Percentiles rank a stretch among this genome's conserved stretches.
phyloP scores from a whole-genome alignment of 2,329 filamentous ascomycete species.

The Colletotrichum tamarilloi region DNA sequence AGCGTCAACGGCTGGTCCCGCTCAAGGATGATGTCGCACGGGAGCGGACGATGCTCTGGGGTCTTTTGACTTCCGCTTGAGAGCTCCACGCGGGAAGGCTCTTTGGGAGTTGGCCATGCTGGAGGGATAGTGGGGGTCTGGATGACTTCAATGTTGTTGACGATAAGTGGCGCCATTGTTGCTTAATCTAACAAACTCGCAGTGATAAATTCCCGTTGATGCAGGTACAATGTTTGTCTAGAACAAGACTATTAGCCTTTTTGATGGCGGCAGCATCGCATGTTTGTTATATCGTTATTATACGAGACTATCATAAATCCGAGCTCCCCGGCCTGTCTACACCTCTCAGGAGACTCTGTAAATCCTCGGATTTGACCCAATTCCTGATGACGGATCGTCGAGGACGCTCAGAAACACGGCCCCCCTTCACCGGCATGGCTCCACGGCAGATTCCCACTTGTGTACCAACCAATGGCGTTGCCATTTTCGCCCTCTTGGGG shows the following conservation, averaged over 20 bases:
- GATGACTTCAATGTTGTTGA: conserved; percentile 10
- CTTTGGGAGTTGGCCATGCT: conserved; percentile 6
- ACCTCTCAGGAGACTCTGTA: background rate
- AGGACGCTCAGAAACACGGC: background rate
- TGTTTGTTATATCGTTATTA: background rate
- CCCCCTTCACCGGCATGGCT: background rate
- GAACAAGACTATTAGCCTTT: background rate
- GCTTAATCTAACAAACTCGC: background rate
- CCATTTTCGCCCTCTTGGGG: background rate
- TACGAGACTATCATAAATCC: background rate
- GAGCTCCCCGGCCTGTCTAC: background rate
- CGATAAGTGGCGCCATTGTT: conserved; percentile 12
- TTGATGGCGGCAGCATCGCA: background rate
- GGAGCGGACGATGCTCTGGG: background rate
- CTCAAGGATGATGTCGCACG: conserved; percentile 18
- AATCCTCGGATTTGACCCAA: background rate
- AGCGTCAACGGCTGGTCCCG: background rate
- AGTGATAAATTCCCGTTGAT: background rate
- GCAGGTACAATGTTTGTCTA: background rate
- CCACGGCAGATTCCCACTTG: background rate
- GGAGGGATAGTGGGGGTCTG: conserved; percentile 6
- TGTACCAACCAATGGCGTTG: background rate
- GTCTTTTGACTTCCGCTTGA: background rate
- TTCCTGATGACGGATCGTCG: background rate
- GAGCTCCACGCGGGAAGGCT: conserved; percentile 13